These are phyloP conservation scores for Neofusicoccum parvum DNA, from an alignment of 2,329 filamentous ascomycete species.

Conservation along the genomic window DNA sequence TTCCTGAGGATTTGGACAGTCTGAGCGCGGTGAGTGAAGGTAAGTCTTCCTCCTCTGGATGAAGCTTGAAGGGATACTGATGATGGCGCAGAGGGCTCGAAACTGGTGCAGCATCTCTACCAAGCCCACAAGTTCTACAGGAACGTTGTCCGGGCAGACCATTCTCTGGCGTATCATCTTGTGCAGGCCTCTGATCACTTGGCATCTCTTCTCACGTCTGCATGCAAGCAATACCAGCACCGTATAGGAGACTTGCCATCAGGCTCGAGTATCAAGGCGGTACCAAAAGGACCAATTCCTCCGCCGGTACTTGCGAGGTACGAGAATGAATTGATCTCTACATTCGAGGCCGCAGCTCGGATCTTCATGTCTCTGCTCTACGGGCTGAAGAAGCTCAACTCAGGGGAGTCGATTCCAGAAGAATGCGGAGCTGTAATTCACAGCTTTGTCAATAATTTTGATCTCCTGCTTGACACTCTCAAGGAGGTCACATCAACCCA, in stretches of 20 bases:
- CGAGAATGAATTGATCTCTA: not conserved
- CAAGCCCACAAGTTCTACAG: constrained; percentile 33
- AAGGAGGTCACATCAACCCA: constrained; percentile 29
- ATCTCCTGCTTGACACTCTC: constrained; percentile 35
- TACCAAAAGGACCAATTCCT: not conserved
- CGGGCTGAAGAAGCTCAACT: constrained; percentile 30
- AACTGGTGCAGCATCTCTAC: constrained; percentile 30
- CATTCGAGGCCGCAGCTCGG: constrained; percentile 32
- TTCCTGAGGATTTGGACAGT: not conserved
- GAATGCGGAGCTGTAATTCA: constrained; percentile 32
- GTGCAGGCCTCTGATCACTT: constrained; percentile 30
- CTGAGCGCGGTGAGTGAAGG: not conserved
- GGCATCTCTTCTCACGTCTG: constrained; percentile 29
- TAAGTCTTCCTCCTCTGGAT: not conserved
- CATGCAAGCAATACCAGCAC: constrained; percentile 24
- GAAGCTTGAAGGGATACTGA: not conserved
- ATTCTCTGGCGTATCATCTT: constrained; percentile 31
- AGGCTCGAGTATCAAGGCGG: not conserved
- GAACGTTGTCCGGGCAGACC: constrained; percentile 21
- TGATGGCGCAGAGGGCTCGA: not conserved
- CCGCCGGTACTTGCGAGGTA: not conserved
- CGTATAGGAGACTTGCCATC: not conserved
- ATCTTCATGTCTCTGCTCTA: constrained; percentile 37
- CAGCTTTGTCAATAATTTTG: constrained; percentile 42
- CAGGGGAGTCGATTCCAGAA: constrained; percentile 23